Evolutionary conservation across 2,329 filamentous ascomycete species (phyloP).

Genomic region (Paramyrothecium sp.): DNA sequence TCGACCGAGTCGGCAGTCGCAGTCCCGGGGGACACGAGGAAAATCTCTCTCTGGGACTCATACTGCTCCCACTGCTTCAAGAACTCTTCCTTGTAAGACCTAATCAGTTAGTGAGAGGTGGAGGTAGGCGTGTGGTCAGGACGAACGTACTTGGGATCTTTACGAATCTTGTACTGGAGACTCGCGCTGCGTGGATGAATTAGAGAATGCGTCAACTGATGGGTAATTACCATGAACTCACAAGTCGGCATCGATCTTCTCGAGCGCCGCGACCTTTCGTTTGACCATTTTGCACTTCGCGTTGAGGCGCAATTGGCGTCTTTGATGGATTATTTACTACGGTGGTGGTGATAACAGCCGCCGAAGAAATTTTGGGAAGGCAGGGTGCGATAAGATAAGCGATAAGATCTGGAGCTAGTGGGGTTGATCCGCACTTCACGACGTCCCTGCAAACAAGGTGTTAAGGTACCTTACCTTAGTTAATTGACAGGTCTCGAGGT

Average conservation of each 20-base stretch:
- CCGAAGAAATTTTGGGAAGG: conserved; percentile 4
- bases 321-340: background rate
- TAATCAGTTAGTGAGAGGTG: conserved; percentile 27
- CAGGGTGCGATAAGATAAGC: background rate
- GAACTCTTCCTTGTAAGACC: conserved; percentile 89
- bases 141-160: conserved; percentile 69
- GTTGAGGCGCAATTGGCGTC: background rate
- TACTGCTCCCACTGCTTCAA: conserved; percentile 87
- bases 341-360: background rate
- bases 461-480: too few species aligned
- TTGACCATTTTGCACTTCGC: conserved; percentile 62
- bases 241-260: conserved; percentile 93
- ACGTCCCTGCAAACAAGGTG: too few species aligned
- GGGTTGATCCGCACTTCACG: too few species aligned
- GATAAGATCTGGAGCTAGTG: background rate
- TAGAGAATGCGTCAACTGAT: conserved; percentile 12
- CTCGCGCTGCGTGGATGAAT: conserved; percentile 59
- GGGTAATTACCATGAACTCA: conserved; percentile 32
- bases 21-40: conserved; percentile 77
- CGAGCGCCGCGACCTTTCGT: conserved; percentile 85
- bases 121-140: conserved; percentile 3
- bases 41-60: conserved; percentile 86
- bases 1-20: conserved; percentile 76
- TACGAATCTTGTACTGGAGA: conserved; percentile 86
- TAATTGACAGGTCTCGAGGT: too few species aligned